Evolutionary conservation across 1,284 basidiomycete genomes (phyloP), one percentile per base, ranked within the genome.

Genomic region (Ustilago nuda): DNA sequence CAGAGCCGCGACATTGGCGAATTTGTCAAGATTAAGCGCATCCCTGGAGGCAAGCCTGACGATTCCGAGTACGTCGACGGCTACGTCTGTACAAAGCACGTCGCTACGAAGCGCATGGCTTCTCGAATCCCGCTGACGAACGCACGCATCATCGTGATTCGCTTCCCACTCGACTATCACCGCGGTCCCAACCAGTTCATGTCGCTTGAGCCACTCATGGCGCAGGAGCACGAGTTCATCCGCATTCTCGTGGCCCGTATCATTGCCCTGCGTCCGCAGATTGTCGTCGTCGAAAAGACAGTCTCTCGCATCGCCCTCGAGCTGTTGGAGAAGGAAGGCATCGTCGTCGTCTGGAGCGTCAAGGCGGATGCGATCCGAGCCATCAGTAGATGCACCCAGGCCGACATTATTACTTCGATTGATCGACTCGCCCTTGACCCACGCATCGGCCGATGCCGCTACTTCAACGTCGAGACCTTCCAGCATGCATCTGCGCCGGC

Each of bases 21-120:
- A 33, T 98, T 97, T 80, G 94, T 99, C 76, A 99, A 99, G 88
- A 95, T 99, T 87, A 99, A 99, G 88, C 96, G 97, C 86, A 93
- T 99, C 19, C 95, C 97, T 0, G 97, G 97, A 13, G 97, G 97
- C 12, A 89, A 90, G 57, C 94, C 95, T 39, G 90, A 89, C 36
- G 94, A 99, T 85, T 97, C 94, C 12, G 95, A 98, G 88, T 99
- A 96, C 82, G 93, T 99, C 56, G 93, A 96, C 74, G 97, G 97
- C 3, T 94, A 93, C 11, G 95, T 99, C 56, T 97, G 98, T 83
- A 96, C 95, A 23, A 98, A 99, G 89, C 98, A 99, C 79, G 92
- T 98, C 7, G 94, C 95, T 5, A 96, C 98, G 86, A 98, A 98
- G 87, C 90, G 86, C 41, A 89, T 90, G 89, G 83, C 88, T 2